phyloP scores from a whole-genome alignment of 495 filamentous ascomycete species.

The Neurospora tetraspora region DNA sequence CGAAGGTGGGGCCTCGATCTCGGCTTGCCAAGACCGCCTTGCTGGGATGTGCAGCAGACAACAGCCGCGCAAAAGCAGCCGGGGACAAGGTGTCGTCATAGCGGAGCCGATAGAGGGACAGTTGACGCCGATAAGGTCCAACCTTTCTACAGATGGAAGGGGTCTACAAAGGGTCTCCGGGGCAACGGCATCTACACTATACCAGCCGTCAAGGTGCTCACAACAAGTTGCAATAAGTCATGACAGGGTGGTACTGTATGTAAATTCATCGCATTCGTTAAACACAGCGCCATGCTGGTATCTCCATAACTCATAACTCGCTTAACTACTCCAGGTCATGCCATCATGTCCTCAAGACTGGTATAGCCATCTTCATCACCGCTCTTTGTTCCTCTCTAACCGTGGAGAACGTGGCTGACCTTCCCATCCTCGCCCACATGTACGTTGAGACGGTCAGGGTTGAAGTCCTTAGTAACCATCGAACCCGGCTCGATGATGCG shows the following conservation, averaged over 20 bases:
- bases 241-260: background rate
- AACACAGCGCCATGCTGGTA: background rate
- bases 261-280: background rate
- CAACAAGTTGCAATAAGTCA: background rate
- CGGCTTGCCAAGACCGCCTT: background rate
- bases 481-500: constrained; percentile 56
- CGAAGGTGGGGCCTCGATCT: background rate
- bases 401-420: constrained; percentile 57
- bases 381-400: constrained; percentile 22
- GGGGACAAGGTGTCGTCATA: background rate
- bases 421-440: constrained; percentile 63
- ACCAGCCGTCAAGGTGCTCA: background rate
- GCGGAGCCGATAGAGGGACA: background rate
- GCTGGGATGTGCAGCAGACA: background rate
- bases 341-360: background rate
- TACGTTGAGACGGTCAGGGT: constrained; percentile 56
- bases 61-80: background rate
- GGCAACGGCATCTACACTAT: background rate
- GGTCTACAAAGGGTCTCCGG: background rate
- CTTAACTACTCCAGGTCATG: background rate
- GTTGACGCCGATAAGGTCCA: background rate
- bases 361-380: background rate
- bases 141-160: background rate
- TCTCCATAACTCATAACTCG: background rate
- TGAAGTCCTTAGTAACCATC: constrained; percentile 53